These are phyloP conservation scores for Boeremia exigua DNA, from an alignment of 2,329 filamentous ascomycete genomes.

Conservation along the genomic window DNA sequence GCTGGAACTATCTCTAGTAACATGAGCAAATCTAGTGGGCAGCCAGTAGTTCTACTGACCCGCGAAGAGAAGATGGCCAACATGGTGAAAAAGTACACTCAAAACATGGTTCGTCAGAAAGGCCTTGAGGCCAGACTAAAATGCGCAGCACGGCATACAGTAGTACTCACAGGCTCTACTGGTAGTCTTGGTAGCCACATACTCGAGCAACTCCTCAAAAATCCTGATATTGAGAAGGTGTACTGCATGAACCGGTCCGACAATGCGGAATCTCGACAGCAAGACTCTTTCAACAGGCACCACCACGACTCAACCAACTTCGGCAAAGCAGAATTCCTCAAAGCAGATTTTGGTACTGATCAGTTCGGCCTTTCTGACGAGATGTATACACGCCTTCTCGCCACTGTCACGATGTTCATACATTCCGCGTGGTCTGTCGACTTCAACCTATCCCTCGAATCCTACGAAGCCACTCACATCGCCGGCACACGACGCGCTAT, in stretches of 20 bases:
- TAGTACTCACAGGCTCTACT: constrained; percentile 34
- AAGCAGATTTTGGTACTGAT: constrained; percentile 11
- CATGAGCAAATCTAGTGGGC: not conserved
- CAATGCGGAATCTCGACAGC: constrained; percentile 21
- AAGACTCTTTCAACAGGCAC: constrained; percentile 5
- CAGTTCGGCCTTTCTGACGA: constrained; percentile 49
- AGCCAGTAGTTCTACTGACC: not conserved
- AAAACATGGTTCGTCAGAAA: not conserved
- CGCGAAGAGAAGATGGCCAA: constrained; percentile 3
- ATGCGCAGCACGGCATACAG: constrained; percentile 13
- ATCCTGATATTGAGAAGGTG: constrained; percentile 20
- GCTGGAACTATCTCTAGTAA: not conserved
- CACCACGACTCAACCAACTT: constrained; percentile 1
- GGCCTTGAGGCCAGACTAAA: not conserved
- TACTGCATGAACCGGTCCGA: constrained; percentile 30
- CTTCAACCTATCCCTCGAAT: constrained; percentile 50
- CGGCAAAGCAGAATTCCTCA: constrained; percentile 18
- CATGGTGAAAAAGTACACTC: constrained; percentile 9
- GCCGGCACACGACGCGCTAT: constrained; percentile 14
- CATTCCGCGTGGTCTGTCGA: constrained; percentile 63
- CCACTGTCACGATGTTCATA: constrained; percentile 51
- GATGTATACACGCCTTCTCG: constrained; percentile 21
- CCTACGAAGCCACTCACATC: constrained; percentile 25
- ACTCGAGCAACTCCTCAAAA: constrained; percentile 25
- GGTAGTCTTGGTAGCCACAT: constrained; percentile 32